These are phyloP conservation scores for Cercospora brassicicola DNA, from an alignment of 2,329 filamentous ascomycete species.

Conservation along the genomic window DNA sequence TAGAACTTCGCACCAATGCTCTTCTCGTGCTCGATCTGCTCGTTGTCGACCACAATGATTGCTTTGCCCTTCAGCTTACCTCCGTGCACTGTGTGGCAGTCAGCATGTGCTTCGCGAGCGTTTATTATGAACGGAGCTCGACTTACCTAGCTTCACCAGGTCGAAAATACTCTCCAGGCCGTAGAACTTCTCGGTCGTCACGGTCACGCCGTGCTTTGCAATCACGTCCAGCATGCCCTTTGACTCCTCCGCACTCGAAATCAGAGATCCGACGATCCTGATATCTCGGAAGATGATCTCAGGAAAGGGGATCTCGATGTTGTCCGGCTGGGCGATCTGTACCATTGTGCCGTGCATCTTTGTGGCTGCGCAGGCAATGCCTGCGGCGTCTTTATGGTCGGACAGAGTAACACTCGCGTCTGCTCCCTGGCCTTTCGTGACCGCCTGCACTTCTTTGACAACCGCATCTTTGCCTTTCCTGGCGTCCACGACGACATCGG, in stretches of 20 bases:
- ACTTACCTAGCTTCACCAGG: slow-evolving; percentile 43
- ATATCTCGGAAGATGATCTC: slow-evolving; percentile 59
- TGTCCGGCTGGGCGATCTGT: slow-evolving; percentile 57
- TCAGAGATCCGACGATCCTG: slow-evolving; percentile 47
- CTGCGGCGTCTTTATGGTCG: slow-evolving; percentile 55
- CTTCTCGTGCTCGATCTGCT: slow-evolving; percentile 50
- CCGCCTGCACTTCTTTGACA: slow-evolving; percentile 49
- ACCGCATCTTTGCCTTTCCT: slow-evolving; percentile 50
- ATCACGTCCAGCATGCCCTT: slow-evolving; percentile 39
- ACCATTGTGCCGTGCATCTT: slow-evolving; percentile 60
- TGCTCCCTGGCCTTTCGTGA: slow-evolving; percentile 53
- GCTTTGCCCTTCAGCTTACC: slow-evolving; percentile 59
- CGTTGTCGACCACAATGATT: slow-evolving; percentile 54
- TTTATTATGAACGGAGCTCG: not conserved
- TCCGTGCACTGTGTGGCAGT: slow-evolving; percentile 42
- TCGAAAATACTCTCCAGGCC: slow-evolving; percentile 56
- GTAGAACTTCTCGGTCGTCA: slow-evolving; percentile 54
- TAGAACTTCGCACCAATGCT: slow-evolving; percentile 41
- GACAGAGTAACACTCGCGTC: slow-evolving; percentile 56
- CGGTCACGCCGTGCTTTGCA: slow-evolving; percentile 46
- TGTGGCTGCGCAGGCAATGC: slow-evolving; percentile 56
- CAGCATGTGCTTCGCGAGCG: not conserved
- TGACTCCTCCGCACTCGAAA: slow-evolving; percentile 39
- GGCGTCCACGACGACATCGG: slow-evolving; percentile 56
- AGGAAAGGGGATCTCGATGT: slow-evolving; percentile 43